A percentile compares a stretch with the other conserved stretches of the same genome.
Evolutionary conservation across 331 rosid genomes (phyloP).

Genomic region (Malus hybrid): DNA sequence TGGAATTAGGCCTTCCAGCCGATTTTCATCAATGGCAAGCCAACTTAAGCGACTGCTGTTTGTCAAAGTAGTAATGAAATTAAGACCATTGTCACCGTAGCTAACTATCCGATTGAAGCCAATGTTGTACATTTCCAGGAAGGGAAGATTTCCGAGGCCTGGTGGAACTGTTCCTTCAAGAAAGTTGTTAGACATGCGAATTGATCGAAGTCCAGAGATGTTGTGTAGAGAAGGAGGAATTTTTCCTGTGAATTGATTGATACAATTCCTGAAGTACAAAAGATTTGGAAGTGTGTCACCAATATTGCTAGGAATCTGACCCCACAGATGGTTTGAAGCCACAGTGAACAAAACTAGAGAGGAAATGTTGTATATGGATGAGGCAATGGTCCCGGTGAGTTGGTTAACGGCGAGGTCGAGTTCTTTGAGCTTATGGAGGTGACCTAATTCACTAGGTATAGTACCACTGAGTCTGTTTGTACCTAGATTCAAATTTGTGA

Average conservation of each 20-base stretch:
- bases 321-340: constrained; percentile 63
- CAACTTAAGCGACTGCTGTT: constrained; percentile 35
- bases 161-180: constrained; percentile 66
- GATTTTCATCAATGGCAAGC: constrained; percentile 54
- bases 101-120: constrained; percentile 43
- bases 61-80: constrained; percentile 43
- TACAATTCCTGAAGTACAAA: constrained; percentile 38
- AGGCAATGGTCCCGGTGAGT: constrained; percentile 48
- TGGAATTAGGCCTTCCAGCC: constrained; percentile 57
- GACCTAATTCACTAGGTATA: constrained; percentile 41
- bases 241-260: constrained; percentile 51
- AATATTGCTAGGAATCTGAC: constrained; percentile 54
- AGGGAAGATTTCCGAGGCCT: constrained; percentile 58
- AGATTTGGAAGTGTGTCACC: constrained; percentile 57
- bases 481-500: background rate
- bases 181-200: constrained; percentile 40
- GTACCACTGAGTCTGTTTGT: constrained; percentile 10
- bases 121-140: constrained; percentile 53
- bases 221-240: constrained; percentile 67
- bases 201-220: constrained; percentile 39
- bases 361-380: constrained; percentile 43
- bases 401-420: constrained; percentile 51
- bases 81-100: constrained; percentile 26
- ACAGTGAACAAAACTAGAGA: constrained; percentile 47
- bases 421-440: constrained; percentile 35